These are phyloP conservation scores for Talaromyces pinophilus DNA, from an alignment of 2,329 filamentous ascomycete genomes.

Conservation along the genomic window DNA sequence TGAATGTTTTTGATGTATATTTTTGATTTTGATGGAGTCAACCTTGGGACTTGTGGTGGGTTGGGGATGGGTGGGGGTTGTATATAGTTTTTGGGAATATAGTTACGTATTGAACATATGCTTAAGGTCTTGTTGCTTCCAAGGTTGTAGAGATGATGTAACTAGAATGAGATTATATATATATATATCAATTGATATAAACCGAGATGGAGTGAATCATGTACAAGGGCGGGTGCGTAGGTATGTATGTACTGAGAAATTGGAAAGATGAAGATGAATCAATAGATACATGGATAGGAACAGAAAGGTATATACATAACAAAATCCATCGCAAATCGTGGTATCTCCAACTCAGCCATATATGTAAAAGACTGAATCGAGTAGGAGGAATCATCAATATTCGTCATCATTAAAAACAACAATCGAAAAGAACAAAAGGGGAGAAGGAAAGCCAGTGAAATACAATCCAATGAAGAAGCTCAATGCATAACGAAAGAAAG, in stretches of 20 bases:
- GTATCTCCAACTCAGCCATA: neutral
- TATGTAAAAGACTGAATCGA: neutral
- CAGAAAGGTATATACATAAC: neutral
- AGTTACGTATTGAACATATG: neutral
- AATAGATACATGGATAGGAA: neutral
- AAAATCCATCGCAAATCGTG: neutral
- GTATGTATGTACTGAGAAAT: neutral
- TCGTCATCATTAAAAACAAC: neutral
- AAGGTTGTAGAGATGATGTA: neutral
- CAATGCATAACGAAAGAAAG: neutral
- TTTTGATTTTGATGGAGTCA: neutral
- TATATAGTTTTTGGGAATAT: neutral
- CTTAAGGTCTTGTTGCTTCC: neutral
- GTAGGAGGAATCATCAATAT: neutral
- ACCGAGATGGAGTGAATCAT: neutral
- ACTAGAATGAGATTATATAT: neutral
- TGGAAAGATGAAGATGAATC: neutral
- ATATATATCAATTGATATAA: neutral
- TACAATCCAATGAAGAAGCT: neutral
- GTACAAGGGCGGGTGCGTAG: neutral
- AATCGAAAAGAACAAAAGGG: neutral
- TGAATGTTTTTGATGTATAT: slow-evolving; percentile 3
- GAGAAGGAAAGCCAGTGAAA: neutral
- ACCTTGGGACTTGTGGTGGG: neutral
- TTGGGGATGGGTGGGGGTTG: neutral